phyloP scores from a whole-genome alignment of 768 basidiomycete species.

The Tremella mesenterica region DNA sequence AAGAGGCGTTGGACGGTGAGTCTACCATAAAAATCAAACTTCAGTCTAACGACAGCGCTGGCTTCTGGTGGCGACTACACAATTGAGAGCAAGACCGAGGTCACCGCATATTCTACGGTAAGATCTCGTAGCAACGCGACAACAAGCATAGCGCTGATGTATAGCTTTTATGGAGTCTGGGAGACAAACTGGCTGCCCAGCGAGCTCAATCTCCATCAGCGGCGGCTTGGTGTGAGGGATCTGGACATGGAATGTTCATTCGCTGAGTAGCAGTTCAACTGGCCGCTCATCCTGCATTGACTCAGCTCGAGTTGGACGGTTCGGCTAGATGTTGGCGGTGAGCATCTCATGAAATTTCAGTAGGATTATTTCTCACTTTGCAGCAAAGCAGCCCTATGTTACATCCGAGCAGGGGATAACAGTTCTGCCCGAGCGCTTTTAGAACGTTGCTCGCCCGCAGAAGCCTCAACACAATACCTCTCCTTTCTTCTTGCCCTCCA shows the following conservation, averaged over 20 bases:
- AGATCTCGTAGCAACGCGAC: too few relatives aligned
- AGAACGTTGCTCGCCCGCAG: background rate
- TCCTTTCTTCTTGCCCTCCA: background rate
- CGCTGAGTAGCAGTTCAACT: background rate
- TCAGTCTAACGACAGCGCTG: too few relatives aligned
- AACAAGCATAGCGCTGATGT: too few relatives aligned
- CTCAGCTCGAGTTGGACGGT: background rate
- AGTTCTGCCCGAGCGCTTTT: background rate
- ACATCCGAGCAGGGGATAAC: background rate
- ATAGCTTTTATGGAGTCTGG: background rate
- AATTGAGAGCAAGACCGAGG: too few relatives aligned
- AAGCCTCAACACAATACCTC: background rate
- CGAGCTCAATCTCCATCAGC: background rate
- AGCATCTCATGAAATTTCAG: background rate
- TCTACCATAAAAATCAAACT: too few relatives aligned
- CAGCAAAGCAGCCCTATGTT: background rate
- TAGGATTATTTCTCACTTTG: background rate
- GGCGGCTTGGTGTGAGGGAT: background rate
- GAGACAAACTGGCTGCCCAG: background rate
- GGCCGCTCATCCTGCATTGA: background rate
- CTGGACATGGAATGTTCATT: background rate
- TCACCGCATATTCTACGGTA: too few relatives aligned
- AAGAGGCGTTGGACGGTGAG: background rate
- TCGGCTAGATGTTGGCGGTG: background rate
- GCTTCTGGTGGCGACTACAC: too few relatives aligned